A percentile compares a stretch with the other conserved stretches of the same genome.
These are phyloP conservation scores for Ceratocystis cubensis DNA, from an alignment of 2,329 filamentous ascomycete species.

Conservation along the genomic window DNA sequence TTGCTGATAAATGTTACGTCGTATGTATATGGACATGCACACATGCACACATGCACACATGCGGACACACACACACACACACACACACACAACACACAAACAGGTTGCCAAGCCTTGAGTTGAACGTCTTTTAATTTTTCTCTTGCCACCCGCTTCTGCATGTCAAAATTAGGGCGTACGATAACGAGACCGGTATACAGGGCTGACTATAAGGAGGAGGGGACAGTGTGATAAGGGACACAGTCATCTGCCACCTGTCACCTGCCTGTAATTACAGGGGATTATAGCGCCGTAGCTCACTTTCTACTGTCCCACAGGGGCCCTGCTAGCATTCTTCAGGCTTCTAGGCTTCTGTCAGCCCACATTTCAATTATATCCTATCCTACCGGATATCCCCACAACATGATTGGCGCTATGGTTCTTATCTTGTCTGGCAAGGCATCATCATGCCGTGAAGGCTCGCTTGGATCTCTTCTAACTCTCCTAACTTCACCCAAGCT, in stretches of 20 bases:
- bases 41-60: too few species aligned
- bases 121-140: too few species aligned
- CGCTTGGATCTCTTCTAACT: neutral
- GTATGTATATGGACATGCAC: too few species aligned
- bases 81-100: too few species aligned
- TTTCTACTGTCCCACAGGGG: neutral
- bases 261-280: neutral
- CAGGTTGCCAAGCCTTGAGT: too few species aligned
- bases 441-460: neutral
- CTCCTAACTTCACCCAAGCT: neutral
- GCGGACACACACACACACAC: too few species aligned
- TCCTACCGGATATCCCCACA: neutral
- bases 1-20: too few species aligned
- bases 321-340: neutral
- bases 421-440: neutral
- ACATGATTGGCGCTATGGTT: neutral
- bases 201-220: too few species aligned
- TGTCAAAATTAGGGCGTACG: too few species aligned
- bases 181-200: too few species aligned
- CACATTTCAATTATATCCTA: neutral
- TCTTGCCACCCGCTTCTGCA: too few species aligned
- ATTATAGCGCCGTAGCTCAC: neutral
- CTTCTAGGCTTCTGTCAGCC: neutral
- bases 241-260: neutral
- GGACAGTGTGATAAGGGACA: too few species aligned